Base-by-base conservation (phyloP, 495 filamentous ascomycete genomes). In the Letharia lupina region DNA sequence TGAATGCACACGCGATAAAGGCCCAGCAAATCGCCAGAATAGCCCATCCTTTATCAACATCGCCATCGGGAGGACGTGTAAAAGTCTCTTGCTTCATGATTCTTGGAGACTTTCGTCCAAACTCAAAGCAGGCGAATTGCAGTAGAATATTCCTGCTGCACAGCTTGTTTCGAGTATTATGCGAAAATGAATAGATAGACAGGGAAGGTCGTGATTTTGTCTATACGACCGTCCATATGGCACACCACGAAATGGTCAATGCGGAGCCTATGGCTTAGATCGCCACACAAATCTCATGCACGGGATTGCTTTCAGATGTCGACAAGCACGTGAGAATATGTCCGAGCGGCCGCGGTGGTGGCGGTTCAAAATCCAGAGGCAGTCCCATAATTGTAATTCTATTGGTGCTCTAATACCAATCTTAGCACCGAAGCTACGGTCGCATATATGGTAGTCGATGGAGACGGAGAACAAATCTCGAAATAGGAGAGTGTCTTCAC, bases 31-130 rank as follows among this genome's bases (percentile, higher is more conserved):
- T 54, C 3, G 69, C 57, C 3, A 70, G 66, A 11, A 70, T 10
- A 13, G 66, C 69, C 69, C 69, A 70, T 40, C 69, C 69, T 57
- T 64, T 44, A 56, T 63, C 57, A 28, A 65, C 41, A 37, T 70
- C 69, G 9, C 68, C 68, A 16, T 52, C 44, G 20, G 59, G 35
- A 44, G 68, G 68, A 23, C 4, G 18, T 18, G 44, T 8, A 56
- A 67, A 69, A 4, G 20, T 69, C 40, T 54, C 42, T 67, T 64
- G 75, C 63, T 42, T 62, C 63, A 28, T 65, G 5, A 9, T 16
- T 5, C 33, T 33, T 33, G 16, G 15, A 20, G 16, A 7, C 10
- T 15, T 57, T 20, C 52, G 4, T 56, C 28, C 41, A 44, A 10
- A 12, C 41, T 4, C 41, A 12, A n/a, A 16, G 4, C 13, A 16